Conservation (phyloP, 2,329 filamentous ascomycete genomes). For the Aspergillus tanneri region DNA sequence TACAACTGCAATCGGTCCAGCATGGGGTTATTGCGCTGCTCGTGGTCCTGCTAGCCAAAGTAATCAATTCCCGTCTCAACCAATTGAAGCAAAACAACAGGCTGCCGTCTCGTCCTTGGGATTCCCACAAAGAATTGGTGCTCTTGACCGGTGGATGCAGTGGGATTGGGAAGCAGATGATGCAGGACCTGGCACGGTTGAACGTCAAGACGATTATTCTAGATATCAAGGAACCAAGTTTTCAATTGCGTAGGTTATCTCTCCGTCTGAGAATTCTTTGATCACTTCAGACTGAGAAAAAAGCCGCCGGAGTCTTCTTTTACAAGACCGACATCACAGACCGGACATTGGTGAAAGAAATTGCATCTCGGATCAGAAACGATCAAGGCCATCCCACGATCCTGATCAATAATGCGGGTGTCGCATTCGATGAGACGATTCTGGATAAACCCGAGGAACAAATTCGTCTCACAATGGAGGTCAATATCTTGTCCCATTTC, state of each 20-base stretch:
- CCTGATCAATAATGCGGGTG: conserved; percentile 53
- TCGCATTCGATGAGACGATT: conserved; percentile 50
- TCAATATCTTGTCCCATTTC: conserved; percentile 55
- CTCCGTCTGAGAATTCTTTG: background rate
- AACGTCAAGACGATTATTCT: conserved; percentile 37
- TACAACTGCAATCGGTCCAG: no score
- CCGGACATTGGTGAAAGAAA: conserved; percentile 31
- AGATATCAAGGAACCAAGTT: conserved; percentile 36
- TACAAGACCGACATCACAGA: conserved; percentile 42
- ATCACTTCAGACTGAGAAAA: background rate
- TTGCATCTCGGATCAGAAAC: conserved; percentile 33
- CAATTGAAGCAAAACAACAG: no score
- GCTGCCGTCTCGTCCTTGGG: no score
- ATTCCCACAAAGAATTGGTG: conserved; percentile 31
- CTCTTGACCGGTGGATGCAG: conserved; percentile 40
- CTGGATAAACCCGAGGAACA: conserved; percentile 47
- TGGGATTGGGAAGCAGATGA: conserved; percentile 41
- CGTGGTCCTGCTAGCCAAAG: no score
- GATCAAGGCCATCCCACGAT: conserved; percentile 47
- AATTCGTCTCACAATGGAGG: conserved; percentile 51
- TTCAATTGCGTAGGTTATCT: conserved; percentile 27
- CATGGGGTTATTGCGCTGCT: no score
- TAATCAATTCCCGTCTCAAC: no score
- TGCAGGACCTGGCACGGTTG: conserved; percentile 29
- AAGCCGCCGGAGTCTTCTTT: conserved; percentile 36